Base-by-base conservation (phyloP, 768 basidiomycete species). In the Auriscalpium orientale region DNA sequence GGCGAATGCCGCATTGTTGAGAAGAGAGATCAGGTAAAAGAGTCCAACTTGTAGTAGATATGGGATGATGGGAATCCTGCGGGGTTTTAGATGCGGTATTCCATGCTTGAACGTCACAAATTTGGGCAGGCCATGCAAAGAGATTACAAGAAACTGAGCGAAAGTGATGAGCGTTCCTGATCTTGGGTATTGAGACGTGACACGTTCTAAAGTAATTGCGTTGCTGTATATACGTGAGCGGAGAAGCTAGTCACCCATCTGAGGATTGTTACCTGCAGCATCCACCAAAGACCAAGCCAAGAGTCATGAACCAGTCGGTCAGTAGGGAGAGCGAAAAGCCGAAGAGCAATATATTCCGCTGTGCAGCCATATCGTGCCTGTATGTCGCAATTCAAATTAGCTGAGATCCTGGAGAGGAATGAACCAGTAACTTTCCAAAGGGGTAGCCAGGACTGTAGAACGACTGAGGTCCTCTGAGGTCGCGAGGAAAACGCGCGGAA, bases 1-100 rank as follows among this genome's bases (percentile, higher is more conserved):
- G 7, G 79, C 87, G 65, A 98, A 95, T 1, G 91, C 93, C n/a
- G 80, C 82, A 72, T 95, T 97, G 69, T 97, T 98, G 61, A 98
- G 74, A 58, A 89, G 66, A 7, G 90, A 93, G 51, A 92, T 76
- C 4, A 78, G 68, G 57, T 89, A 86, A 71, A 95, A 95, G 37
- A 98, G 74, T 1, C 76, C 76, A 48, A 95, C 93, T 70, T 97
- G 93, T 2, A 84, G 70, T 28, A 88, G 64, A 74, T 95, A 95
- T 12, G 84, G 76, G 8, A 71, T 69, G 18, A 95, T 66, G 6
- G 92, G 91, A 11, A 95, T 83, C 58, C 74, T 74, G 8, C 87
- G 79, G 11, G 78, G 76, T 61, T 79, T 81, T 20, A 90, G 72
- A 4, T 75, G 74, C 7, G 83, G 85, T 9, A 65, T 51, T 18